A percentile compares a stretch with the other conserved stretches of the same genome.
Conservation (phyloP, 1,284 basidiomycete species). For the Microbotryum scabiosae region DNA sequence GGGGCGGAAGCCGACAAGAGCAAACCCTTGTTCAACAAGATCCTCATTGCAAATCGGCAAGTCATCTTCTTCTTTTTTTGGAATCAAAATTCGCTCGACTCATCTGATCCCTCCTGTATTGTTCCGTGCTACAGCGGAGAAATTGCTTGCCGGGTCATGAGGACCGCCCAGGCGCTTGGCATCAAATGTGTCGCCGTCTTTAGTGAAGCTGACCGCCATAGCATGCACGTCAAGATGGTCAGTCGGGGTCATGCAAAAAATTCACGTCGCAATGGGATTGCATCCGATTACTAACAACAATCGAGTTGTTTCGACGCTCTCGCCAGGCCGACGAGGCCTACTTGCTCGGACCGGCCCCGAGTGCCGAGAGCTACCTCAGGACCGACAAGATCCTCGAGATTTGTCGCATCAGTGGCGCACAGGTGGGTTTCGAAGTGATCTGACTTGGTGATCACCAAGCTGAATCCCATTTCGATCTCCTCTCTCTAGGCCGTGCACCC, state of each 20-base stretch:
- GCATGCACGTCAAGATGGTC: slow-evolving; percentile 57
- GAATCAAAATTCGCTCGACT: not conserved
- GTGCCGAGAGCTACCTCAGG: slow-evolving; percentile 75
- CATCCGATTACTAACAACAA: not conserved
- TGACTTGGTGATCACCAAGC: not conserved
- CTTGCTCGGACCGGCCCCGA: slow-evolving; percentile 81
- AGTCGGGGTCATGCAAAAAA: not conserved
- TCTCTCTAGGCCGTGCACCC: slow-evolving; percentile 63
- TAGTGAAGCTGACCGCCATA: slow-evolving; percentile 68
- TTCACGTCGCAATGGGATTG: not conserved
- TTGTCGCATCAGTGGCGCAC: slow-evolving; percentile 68
- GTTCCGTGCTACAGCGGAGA: slow-evolving; percentile 58
- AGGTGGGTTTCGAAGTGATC: slow-evolving; percentile 46
- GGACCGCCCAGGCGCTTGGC: slow-evolving; percentile 77
- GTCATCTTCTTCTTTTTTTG: slow-evolving; percentile 4
- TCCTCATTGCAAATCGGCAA: slow-evolving; percentile 73
- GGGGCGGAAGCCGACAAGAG: not conserved
- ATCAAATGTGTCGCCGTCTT: slow-evolving; percentile 85
- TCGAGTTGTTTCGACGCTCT: not conserved
- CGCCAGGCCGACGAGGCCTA: slow-evolving; percentile 87
- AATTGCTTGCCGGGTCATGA: slow-evolving; percentile 86
- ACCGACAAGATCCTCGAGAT: slow-evolving; percentile 83
- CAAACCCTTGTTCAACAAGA: slow-evolving; percentile 51
- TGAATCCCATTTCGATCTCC: not conserved
- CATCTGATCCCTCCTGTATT: not conserved